Conservation (phyloP, 306 rosid genomes). For the Vicia sativa region DNA sequence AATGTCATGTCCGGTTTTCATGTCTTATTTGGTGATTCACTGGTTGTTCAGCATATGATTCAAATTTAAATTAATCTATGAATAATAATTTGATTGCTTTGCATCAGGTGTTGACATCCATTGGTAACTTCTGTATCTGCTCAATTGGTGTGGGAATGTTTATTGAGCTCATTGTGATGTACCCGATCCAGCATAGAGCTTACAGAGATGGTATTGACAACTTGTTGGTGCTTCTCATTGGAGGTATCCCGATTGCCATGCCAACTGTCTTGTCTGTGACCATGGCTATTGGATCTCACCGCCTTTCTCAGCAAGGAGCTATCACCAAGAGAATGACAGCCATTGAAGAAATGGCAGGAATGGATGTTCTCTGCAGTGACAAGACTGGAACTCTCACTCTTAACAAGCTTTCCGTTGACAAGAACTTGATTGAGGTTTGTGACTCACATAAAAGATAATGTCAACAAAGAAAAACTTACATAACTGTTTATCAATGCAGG, state of each 20-base stretch:
- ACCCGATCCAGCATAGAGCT: constrained; percentile 66
- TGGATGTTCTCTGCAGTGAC: constrained; percentile 89
- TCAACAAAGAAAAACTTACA: background rate
- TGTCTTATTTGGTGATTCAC: background rate
- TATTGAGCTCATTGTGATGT: constrained; percentile 76
- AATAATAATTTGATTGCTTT: constrained; percentile 21
- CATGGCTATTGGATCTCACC: constrained; percentile 93
- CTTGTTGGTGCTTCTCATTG: constrained; percentile 80
- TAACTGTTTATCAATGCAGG: constrained; percentile 44
- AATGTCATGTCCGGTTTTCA: background rate
- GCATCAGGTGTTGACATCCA: constrained; percentile 77
- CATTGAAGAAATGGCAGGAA: constrained; percentile 92
- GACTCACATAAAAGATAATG: background rate
- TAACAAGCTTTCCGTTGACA: constrained; percentile 81
- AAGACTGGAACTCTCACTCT: constrained; percentile 91
- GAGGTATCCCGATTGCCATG: constrained; percentile 95
- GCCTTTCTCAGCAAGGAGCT: constrained; percentile 81
- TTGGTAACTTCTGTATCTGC: constrained; percentile 89
- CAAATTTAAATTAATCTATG: too few relatives aligned
- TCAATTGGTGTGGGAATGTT: constrained; percentile 73
- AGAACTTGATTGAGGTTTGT: constrained; percentile 70
- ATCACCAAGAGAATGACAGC: constrained; percentile 96
- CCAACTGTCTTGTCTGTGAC: constrained; percentile 88
- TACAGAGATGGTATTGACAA: constrained; percentile 88
- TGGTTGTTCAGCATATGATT: background rate